phyloP scores from a whole-genome alignment of 331 rosid genomes.

The Quercus phellos region DNA sequence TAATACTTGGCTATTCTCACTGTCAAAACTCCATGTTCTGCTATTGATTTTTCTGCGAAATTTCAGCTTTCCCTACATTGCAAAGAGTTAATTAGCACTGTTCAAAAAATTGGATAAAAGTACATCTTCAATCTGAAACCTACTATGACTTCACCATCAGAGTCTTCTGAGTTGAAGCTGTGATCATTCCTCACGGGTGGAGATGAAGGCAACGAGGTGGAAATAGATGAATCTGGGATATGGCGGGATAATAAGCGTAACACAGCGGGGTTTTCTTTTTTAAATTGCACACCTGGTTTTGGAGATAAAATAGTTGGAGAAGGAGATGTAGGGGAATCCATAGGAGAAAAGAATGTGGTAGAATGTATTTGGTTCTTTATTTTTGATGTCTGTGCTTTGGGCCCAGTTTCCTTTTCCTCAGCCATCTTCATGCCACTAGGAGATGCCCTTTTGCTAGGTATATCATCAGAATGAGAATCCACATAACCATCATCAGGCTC shows the following conservation, averaged over 20 bases:
- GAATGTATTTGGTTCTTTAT: constrained; percentile 42
- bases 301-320: constrained; percentile 31
- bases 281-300: constrained; percentile 19
- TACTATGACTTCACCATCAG: constrained; percentile 60
- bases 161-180: constrained; percentile 48
- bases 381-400: constrained; percentile 29
- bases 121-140: constrained; percentile 19
- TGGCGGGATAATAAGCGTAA: constrained; percentile 55
- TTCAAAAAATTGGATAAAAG: not conserved
- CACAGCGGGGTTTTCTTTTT: constrained; percentile 35
- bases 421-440: constrained; percentile 27
- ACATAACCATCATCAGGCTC: constrained; percentile 43
- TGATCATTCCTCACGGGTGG: constrained; percentile 42
- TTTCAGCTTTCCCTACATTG: constrained; percentile 40
- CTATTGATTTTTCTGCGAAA: constrained; percentile 29
- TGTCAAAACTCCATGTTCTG: constrained; percentile 30
- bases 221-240: constrained; percentile 26
- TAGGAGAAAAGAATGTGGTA: constrained; percentile 58
- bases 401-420: constrained; percentile 33
- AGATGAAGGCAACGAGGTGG: constrained; percentile 52
- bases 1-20: constrained; percentile 30
- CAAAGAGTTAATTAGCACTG: constrained; percentile 19
- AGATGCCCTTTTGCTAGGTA: constrained; percentile 21
- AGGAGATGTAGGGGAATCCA: constrained; percentile 49
- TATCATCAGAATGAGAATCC: constrained; percentile 37